These are phyloP conservation scores for Calonectria pseudoturangicola DNA, from an alignment of 2,329 filamentous ascomycete genomes.

Conservation along the genomic window DNA sequence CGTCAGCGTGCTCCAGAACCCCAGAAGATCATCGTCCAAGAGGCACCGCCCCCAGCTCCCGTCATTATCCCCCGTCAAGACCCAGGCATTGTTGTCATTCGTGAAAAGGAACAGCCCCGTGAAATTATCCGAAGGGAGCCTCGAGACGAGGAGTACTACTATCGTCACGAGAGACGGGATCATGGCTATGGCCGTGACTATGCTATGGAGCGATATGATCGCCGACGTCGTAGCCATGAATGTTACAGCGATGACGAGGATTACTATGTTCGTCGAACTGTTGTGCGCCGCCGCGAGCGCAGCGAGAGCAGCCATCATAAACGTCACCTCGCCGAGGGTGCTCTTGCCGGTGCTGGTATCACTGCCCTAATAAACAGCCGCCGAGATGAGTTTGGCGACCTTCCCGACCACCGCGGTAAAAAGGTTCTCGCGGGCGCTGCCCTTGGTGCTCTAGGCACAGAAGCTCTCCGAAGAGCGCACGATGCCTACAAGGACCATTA, in stretches of 20 bases:
- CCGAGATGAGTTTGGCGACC: constrained; percentile 69
- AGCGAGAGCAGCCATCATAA: constrained; percentile 73
- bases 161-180: constrained; percentile 68
- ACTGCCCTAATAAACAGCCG: constrained; percentile 76
- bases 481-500: constrained; percentile 76
- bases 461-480: constrained; percentile 75
- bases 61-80: constrained; percentile 69
- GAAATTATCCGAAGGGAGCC: constrained; percentile 60
- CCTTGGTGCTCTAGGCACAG: constrained; percentile 77
- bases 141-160: constrained; percentile 70
- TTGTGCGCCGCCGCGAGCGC: constrained; percentile 71
- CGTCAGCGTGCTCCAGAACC: constrained; percentile 73
- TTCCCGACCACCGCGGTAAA: constrained; percentile 71
- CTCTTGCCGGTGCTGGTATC: constrained; percentile 77
- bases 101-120: constrained; percentile 64
- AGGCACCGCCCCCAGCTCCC: constrained; percentile 72
- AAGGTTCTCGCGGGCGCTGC: constrained; percentile 78
- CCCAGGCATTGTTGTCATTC: constrained; percentile 66
- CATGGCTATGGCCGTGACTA: constrained; percentile 60
- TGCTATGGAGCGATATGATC: constrained; percentile 61
- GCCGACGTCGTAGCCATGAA: constrained; percentile 65
- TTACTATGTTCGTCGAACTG: constrained; percentile 66
- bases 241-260: constrained; percentile 69
- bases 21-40: constrained; percentile 77
- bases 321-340: constrained; percentile 78